phyloP scores from a whole-genome alignment of 169 alveolate genomes.

The Besnoitia besnoiti region DNA sequence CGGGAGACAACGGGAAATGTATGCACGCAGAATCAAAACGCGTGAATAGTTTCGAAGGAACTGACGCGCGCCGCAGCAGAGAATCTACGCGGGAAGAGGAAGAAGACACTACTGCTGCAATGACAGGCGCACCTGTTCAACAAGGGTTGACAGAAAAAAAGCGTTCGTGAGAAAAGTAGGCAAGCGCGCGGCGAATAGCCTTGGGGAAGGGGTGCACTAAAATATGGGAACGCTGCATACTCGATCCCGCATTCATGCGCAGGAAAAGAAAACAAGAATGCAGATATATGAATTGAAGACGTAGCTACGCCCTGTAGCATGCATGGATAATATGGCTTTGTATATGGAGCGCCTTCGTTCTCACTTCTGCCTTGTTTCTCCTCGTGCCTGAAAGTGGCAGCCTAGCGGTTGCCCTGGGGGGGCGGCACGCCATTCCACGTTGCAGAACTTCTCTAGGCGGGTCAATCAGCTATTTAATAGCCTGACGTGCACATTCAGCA shows the following conservation, averaged over 20 bases:
- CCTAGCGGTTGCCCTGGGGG: not conserved
- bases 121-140: not conserved
- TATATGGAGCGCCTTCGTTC: not conserved
- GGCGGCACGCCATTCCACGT: too few species aligned
- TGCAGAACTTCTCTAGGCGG: too few species aligned
- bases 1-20: too few species aligned
- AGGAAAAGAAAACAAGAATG: not conserved
- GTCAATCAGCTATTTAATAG: too few species aligned
- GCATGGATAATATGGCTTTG: not conserved
- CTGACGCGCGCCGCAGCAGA: too few species aligned
- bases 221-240: not conserved
- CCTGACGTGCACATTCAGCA: too few species aligned
- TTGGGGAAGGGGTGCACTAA: conserved; percentile 12
- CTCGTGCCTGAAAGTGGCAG: not conserved
- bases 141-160: not conserved
- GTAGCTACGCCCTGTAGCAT: too few species aligned
- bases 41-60: too few species aligned
- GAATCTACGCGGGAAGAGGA: not conserved
- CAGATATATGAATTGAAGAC: too few species aligned
- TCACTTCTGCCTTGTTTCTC: not conserved
- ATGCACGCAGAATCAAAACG: too few species aligned
- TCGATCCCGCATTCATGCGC: not conserved
- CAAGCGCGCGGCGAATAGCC: not conserved
- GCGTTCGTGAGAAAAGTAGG: not conserved
- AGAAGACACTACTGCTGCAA: not conserved